Evolutionary conservation across 495 filamentous ascomycete species (phyloP).

Genomic region (Talaromyces thailandensis): DNA sequence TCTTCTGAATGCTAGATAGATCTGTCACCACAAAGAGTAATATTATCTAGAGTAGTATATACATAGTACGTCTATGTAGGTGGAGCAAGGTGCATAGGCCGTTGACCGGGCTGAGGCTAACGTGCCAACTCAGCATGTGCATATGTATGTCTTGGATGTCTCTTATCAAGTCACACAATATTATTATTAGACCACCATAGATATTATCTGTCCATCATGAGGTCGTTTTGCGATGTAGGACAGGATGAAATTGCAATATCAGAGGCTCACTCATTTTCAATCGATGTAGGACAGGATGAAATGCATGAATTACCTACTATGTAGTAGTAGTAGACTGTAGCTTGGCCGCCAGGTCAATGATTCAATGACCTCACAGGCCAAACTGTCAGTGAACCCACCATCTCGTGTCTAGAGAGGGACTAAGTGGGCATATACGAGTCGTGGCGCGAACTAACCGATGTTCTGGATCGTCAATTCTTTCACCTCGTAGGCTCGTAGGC

Average conservation of each 20-base stretch:
- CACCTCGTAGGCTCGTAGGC: not conserved
- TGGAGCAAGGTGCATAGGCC: not conserved
- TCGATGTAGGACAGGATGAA: no score
- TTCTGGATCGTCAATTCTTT: not conserved
- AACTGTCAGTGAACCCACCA: not conserved
- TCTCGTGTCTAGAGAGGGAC: not conserved
- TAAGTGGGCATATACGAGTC: not conserved
- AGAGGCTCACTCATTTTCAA: not conserved
- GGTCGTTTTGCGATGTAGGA: not conserved
- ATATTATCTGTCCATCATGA: not conserved
- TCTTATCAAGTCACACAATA: not conserved
- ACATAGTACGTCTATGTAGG: not conserved
- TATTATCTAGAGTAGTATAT: no score
- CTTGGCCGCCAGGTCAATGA: not conserved
- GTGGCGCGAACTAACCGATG: not conserved
- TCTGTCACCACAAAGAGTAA: not conserved
- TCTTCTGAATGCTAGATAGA: not conserved
- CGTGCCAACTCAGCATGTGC: not conserved
- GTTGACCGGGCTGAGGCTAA: not conserved
- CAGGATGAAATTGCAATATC: not conserved
- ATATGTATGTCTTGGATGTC: not conserved
- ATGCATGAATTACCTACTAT: not conserved
- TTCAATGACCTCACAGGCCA: not conserved
- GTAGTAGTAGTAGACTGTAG: no score
- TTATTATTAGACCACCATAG: not conserved